Base-by-base conservation (phyloP, 2,329 filamentous ascomycete genomes). In the Claviceps cyperi region DNA sequence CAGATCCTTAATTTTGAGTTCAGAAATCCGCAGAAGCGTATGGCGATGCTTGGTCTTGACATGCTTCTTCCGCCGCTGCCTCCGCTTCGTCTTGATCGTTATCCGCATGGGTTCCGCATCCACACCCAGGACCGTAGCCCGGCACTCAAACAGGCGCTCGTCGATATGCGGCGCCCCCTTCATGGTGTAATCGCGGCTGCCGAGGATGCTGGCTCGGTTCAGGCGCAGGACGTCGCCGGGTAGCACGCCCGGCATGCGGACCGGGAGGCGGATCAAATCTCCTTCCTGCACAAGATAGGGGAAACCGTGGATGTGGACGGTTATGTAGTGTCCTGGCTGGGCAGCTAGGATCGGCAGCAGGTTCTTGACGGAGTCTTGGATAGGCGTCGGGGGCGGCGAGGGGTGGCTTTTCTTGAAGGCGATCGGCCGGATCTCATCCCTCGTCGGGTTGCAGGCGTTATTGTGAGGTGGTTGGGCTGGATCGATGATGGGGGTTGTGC, bases 21-120 rank as follows among this genome's bases (percentile, higher is more conserved):
- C 86, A 62, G 84, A 84, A 55, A 98, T 84, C 62, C 82, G 77
- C 67, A 98, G 63, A 21, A 95, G 78, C 2, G 92, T 98, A 67
- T 85, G 95, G 60, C 79, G 76, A 64, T 94, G 87, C 77, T 98
- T 96, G 73, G 88, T 96, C 71, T 76, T 83, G 9, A 92, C 84
- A 52, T 77, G 80, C 72, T 81, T 87, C 47, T 78, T 76, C 62
- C 84, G 76, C 62, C 86, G 72, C 66, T 84, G 84, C 61, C 80
- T 85, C 72, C 81, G 70, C 77, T 89, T 90, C 59, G 78, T 91
- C 77, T 91, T 91, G 69, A 86, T 74, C 71, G 86, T 86, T 58
- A 81, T 71, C 51, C 86, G 73, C 70, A 91, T 65, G 36, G 86
- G 86, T 70, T 90, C 86, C 51, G 80, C 78, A 69, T 97, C 92